Base-by-base conservation (phyloP, 2,329 filamentous ascomycete species). In the Fusarium sp. region DNA sequence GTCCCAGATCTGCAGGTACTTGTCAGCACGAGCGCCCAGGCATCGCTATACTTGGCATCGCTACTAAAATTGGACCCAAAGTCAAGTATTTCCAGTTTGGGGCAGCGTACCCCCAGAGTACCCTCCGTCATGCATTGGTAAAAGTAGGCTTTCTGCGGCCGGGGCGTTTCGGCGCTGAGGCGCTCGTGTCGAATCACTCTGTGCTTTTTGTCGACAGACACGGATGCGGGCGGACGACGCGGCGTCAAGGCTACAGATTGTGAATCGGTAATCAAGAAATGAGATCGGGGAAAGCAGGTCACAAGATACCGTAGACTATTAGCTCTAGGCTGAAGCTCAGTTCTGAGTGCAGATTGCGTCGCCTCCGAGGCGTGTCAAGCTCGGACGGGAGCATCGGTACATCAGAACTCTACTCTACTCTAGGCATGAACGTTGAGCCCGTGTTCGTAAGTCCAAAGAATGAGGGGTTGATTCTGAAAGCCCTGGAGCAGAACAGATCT, bases 1-100 rank as follows among this genome's bases (percentile, higher is more conserved):
- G 76, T 77, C 66, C 57, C 67, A 67, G 76, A 78, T 78, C 76
- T 74, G 60, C 74, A 78, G 66, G 59, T 72, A 75, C 72, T 40
- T 67, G 42, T 49, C 8, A 55, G 58, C 73, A 70, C 68, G 31
- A 67, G 14, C 49, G 31, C 42, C 56, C 33, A 16, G 31, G 46
- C 46, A 70, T 66, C 27, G 66, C n/a, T n/a, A 35, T 58, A 42
- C 53, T 24, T 29, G 29, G 8, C 5, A 11, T 17, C 22, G 14
- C 31, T 46, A 44, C 63, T 51, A 58, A 51, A 40, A 51, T 27
- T 12, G 35, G 24, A 36, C 8, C 20, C 17, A 12, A 2, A 11
- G 11, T 11, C 66, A 67, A 61, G 72, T 66, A 60, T 57, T 46
- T 57, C 20, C 40, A 53, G 31, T 36, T 22, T 24, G 22, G 33